Evolutionary conservation across 345 rosid species (phyloP).

Genomic region (Ceriops zippeliana): DNA sequence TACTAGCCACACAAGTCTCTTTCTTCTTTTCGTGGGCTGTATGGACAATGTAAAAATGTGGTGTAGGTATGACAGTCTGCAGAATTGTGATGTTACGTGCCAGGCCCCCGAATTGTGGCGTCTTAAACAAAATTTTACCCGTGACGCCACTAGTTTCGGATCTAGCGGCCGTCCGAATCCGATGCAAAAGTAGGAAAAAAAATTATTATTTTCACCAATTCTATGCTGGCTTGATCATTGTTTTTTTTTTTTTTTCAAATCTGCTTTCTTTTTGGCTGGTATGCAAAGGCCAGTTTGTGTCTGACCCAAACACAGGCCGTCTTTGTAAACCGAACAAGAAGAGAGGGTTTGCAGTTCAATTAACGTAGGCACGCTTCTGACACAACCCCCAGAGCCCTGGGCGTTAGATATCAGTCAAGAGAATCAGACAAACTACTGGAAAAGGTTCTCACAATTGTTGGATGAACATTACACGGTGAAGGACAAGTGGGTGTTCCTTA

Average conservation of each 20-base stretch:
- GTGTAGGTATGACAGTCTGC: not conserved
- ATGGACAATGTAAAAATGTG: not conserved
- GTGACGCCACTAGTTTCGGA: constrained; percentile 25
- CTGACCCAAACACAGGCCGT: constrained; percentile 27
- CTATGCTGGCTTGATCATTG: not conserved
- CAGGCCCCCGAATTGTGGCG: no score
- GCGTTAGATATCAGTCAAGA: constrained; percentile 23
- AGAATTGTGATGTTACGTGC: not conserved
- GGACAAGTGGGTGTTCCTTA: constrained; percentile 10
- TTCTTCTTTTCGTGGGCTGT: constrained; percentile 39
- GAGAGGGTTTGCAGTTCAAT: constrained; percentile 19
- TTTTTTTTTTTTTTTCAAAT: not conserved
- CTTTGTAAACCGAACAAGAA: constrained; percentile 20
- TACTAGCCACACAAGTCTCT: constrained; percentile 45
- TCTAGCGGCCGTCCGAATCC: constrained; percentile 34
- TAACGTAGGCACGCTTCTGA: constrained; percentile 22
- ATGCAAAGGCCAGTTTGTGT: constrained; percentile 22
- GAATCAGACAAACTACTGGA: constrained; percentile 20
- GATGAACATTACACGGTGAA: constrained; percentile 28
- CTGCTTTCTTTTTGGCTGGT: constrained; percentile 30
- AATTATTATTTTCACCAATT: constrained; percentile 12
- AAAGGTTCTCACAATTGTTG: constrained; percentile 25
- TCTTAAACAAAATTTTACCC: not conserved
- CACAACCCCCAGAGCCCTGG: constrained; percentile 20
- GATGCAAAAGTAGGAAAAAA: constrained; percentile 22